These are phyloP conservation scores for Paramyrothecium sp. DNA, from an alignment of 2,329 filamentous ascomycete genomes.

Conservation along the genomic window DNA sequence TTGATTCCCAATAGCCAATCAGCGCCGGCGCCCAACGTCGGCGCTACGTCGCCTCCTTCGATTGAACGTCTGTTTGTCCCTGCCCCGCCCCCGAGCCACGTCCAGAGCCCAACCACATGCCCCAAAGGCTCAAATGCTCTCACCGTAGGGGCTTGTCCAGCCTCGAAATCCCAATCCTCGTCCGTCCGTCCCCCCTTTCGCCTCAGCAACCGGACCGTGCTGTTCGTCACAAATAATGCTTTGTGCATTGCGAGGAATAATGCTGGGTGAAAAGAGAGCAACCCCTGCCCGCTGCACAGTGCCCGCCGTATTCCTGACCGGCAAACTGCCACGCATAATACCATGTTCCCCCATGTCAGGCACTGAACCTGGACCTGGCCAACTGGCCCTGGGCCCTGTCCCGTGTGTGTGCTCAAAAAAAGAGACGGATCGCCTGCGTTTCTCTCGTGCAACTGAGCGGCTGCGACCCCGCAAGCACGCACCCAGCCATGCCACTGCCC, in stretches of 20 bases:
- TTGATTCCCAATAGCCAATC: slow-evolving; percentile 33
- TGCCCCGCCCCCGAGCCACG: slow-evolving; percentile 26
- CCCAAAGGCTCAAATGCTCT: slow-evolving; percentile 10
- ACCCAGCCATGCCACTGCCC: background rate
- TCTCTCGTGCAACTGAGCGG: slow-evolving; percentile 13
- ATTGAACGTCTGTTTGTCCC: slow-evolving; percentile 23
- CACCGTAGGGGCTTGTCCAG: background rate
- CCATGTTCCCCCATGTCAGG: slow-evolving; percentile 2
- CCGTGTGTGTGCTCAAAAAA: background rate
- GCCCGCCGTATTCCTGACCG: too few species aligned
- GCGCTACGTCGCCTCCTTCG: slow-evolving; percentile 29
- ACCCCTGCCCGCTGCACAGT: too few species aligned
- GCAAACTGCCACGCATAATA: too few species aligned
- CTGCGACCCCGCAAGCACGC: slow-evolving; percentile 11
- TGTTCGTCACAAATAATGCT: too few species aligned
- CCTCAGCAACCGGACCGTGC: too few species aligned
- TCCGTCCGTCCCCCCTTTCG: too few species aligned
- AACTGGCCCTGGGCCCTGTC: background rate
- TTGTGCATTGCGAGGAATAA: too few species aligned
- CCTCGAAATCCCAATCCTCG: too few species aligned
- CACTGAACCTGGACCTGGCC: too few species aligned
- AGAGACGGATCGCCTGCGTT: background rate
- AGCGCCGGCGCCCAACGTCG: slow-evolving; percentile 24
- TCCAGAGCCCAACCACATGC: slow-evolving; percentile 29
- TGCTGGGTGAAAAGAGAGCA: too few species aligned